Percentiles rank a stretch among this genome's conserved stretches.
These are phyloP conservation scores for Beauveria bassiana DNA, from an alignment of 2,329 filamentous ascomycete species.

Conservation along the genomic window DNA sequence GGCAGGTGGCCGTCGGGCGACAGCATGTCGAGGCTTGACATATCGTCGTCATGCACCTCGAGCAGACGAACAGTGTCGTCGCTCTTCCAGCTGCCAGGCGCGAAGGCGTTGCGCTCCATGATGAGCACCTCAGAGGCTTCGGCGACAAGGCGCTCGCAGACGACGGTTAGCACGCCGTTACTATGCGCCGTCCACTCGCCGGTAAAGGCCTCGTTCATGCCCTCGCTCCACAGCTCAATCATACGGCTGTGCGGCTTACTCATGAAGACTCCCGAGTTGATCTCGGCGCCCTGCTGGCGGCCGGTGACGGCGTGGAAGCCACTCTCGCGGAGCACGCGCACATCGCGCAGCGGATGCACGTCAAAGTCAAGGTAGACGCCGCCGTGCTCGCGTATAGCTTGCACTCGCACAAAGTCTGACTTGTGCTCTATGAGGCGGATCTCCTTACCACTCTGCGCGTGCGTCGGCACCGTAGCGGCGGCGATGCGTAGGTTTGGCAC, in stretches of 20 bases:
- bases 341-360: conserved; percentile 11
- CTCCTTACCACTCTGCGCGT: conserved; percentile 12
- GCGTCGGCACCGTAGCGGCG: conserved; percentile 8
- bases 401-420: conserved; percentile 18
- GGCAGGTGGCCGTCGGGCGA: background rate
- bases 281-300: background rate
- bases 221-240: background rate
- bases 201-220: conserved; percentile 18
- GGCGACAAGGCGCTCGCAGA: conserved; percentile 39
- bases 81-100: conserved; percentile 13
- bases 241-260: background rate
- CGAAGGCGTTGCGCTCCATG: conserved; percentile 16
- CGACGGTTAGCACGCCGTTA: conserved; percentile 15
- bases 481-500: conserved; percentile 12
- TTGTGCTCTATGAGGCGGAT: conserved; percentile 15
- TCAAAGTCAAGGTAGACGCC: conserved; percentile 15
- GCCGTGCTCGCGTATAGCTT: conserved; percentile 13
- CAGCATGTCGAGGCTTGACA: background rate
- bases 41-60: conserved; percentile 10
- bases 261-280: conserved; percentile 16
- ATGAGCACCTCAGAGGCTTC: conserved; percentile 16
- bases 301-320: conserved; percentile 13
- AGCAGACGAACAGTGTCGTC: conserved; percentile 7
- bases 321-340: conserved; percentile 12
- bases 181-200: conserved; percentile 19